A percentile compares a stretch with the other conserved stretches of the same genome.
These are phyloP conservation scores for Nicotiana obtusifolia DNA, from an alignment of 257 asterid genomes.

Conservation along the genomic window DNA sequence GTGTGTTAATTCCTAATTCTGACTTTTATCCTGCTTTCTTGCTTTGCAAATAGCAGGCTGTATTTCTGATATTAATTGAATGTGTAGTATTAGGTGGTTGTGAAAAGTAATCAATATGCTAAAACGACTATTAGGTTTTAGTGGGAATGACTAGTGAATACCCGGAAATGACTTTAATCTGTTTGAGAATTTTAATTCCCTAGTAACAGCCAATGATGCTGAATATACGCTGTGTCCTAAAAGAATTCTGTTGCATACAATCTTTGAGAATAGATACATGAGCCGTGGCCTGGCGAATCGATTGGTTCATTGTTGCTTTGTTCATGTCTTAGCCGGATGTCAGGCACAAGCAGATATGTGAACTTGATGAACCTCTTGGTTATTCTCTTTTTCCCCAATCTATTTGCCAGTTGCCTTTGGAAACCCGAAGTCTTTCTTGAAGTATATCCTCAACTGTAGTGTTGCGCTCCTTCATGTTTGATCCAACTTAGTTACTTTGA, in stretches of 20 bases:
- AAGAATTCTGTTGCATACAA: no score
- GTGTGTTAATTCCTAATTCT: slow-evolving; percentile 88
- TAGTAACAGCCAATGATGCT: not conserved
- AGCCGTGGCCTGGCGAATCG: no score
- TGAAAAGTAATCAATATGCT: slow-evolving; percentile 51
- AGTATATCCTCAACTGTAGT: not conserved
- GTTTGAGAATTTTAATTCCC: not conserved
- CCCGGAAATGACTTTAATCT: not conserved
- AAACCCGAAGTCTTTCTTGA: not conserved
- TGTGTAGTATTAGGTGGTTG: slow-evolving; percentile 74
- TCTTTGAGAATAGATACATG: not conserved
- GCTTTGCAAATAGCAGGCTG: slow-evolving; percentile 53
- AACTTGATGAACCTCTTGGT: no score
- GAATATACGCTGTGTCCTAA: not conserved
- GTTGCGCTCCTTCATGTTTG: not conserved
- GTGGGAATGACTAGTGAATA: not conserved
- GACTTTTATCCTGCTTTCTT: slow-evolving; percentile 45
- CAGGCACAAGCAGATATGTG: no score
- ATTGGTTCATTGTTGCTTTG: no score
- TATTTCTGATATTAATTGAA: slow-evolving; percentile 72
- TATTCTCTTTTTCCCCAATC: not conserved
- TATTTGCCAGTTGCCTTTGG: not conserved
- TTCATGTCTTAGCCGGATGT: no score
- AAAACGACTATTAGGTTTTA: not conserved
- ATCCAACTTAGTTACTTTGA: not conserved